phyloP scores from a whole-genome alignment of 2,329 filamentous ascomycete species.

The Aspergillus brasiliensis region DNA sequence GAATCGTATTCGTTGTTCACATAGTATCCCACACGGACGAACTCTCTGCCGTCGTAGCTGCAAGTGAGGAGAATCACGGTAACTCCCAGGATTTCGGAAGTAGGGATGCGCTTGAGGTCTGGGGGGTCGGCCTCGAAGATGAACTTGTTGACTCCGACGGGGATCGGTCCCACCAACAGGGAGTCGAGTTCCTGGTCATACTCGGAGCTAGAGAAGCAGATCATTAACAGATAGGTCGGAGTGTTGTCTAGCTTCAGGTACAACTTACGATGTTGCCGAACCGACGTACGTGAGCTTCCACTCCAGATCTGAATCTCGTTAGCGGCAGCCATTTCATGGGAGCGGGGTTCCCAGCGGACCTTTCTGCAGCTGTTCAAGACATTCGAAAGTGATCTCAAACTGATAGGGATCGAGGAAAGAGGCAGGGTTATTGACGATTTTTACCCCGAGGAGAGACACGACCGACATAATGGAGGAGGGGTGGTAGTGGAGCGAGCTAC shows the following conservation, averaged over 20 bases:
- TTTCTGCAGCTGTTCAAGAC: conserved; percentile 90
- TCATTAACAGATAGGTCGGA: conserved; percentile 19
- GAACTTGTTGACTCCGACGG: conserved; percentile 97
- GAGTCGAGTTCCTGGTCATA: conserved; percentile 98
- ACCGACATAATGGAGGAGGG: conserved; percentile 71
- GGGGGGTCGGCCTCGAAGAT: conserved; percentile 94
- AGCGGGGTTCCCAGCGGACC: conserved; percentile 54
- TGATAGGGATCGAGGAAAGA: conserved; percentile 90
- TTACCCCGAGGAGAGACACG: conserved; percentile 91
- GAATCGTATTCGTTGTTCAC: conserved; percentile 99
- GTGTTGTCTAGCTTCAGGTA: neutral
- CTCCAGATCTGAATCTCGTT: conserved; percentile 72
- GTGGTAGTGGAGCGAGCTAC: conserved; percentile 3
- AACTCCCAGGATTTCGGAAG: conserved; percentile 92
- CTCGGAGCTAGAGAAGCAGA: conserved; percentile 67
- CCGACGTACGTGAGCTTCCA: conserved; percentile 99
- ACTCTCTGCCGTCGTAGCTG: conserved; percentile 94
- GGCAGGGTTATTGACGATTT: conserved; percentile 96
- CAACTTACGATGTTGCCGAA: conserved; percentile 86
- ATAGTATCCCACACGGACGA: conserved; percentile 97
- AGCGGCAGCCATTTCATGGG: conserved; percentile 11
- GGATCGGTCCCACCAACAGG: conserved; percentile 94
- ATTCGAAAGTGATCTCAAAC: conserved; percentile 99
- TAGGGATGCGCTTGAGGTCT: conserved; percentile 85
- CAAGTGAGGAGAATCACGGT: conserved; percentile 96